These are phyloP conservation scores for Leishmania lainsoni DNA, from an alignment of 208 protist genomes.

Conservation along the genomic window DNA sequence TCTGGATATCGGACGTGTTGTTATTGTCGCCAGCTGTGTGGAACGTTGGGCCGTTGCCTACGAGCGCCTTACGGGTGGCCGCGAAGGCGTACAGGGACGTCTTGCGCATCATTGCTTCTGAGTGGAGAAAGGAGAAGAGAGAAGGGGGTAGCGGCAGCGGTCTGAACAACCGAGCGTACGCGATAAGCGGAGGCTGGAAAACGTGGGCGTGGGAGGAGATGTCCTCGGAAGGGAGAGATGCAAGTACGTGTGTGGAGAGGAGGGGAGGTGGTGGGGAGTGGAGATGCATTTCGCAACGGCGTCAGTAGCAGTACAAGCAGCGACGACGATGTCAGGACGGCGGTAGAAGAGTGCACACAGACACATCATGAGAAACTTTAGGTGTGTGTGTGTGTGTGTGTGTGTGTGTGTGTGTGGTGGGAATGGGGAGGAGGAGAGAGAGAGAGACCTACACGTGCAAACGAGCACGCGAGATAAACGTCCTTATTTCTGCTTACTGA, in stretches of 20 bases:
- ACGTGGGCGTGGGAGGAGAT: slow-evolving; percentile 5
- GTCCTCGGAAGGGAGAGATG: background rate
- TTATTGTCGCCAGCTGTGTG: slow-evolving; percentile 86
- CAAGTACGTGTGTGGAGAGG: background rate
- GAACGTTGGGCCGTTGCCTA: slow-evolving; percentile 90
- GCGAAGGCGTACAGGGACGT: slow-evolving; percentile 69
- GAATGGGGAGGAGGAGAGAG: background rate
- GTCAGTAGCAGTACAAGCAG: background rate
- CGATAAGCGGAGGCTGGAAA: background rate
- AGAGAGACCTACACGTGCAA: background rate
- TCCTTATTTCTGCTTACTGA: background rate
- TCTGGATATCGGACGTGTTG: slow-evolving; percentile 81
- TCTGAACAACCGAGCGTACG: background rate
- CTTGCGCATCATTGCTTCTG: slow-evolving; percentile 74
- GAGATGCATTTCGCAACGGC: background rate
- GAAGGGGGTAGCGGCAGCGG: background rate
- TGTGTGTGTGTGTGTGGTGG: background rate
- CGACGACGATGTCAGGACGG: background rate
- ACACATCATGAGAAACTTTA: background rate
- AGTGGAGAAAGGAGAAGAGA: background rate
- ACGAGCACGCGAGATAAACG: background rate
- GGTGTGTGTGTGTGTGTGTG: no score
- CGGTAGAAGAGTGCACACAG: background rate
- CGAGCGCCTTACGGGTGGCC: slow-evolving; percentile 68
- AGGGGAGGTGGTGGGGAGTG: background rate